Base-by-base conservation (phyloP, 352 stramenopile species). In the Phytophthora litchii region DNA sequence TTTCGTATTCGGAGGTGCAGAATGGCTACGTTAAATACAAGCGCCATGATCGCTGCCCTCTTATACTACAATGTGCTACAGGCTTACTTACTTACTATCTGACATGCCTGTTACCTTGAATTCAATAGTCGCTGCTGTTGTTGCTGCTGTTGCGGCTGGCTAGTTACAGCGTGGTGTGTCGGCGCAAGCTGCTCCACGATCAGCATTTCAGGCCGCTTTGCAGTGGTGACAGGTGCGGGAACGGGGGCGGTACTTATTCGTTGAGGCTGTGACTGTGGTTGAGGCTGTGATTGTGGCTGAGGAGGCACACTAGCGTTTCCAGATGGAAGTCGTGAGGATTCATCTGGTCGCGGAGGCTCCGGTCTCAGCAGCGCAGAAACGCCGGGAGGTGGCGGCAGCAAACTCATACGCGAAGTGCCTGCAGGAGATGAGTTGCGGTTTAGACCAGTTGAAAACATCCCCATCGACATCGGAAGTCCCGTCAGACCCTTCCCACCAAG, bases 71-170 rank as follows among this genome's bases (percentile, higher is more conserved):
- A 56, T 74, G 46, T 69, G 55, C 65, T 67, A 65, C 60, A 70
- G 65, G 60, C 54, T 74, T 74, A 74, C 44, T 70, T 70, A 74
- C 36, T 70, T 74, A 74, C 65, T 70, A 70, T 74, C 55, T 67
- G 60, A 71, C 65, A 71, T 67, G 65, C 55, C 65, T 71, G 38
- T 60, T 69, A 72, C 62, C 67, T 71, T 58, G 61, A 72, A 67
- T 75, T 75, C 56, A 75, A 69, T 72, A 71, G 21, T 61, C 48
- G 59, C 46, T 74, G 66, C 52, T 67, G 46, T 40, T 77, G 72
- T 65, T 70, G 54, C 17, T 60, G 62, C 20, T 66, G 70, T 12
- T 72, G 71, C 35, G 61, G 35, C 12, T 70, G 66, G 40, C 40
- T 70, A 40, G 53, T 47, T 50, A 68, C 64, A 55, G 66, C 56